Evolutionary conservation across 129 eudicot species (phyloP).

Genomic region (Centaurea solstitialis): DNA sequence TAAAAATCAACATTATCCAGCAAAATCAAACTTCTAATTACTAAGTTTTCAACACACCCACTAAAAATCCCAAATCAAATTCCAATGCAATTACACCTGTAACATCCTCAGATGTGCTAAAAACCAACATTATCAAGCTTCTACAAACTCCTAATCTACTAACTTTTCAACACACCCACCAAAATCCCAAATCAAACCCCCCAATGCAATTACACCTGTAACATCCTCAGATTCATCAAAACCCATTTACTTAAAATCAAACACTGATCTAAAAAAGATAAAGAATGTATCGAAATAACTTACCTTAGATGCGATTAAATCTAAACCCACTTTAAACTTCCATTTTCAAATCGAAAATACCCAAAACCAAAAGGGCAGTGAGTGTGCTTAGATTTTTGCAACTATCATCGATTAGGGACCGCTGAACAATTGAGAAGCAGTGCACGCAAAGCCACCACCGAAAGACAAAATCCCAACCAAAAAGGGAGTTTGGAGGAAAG

Average conservation of each 20-base stretch:
- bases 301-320: slow-evolving; percentile 32
- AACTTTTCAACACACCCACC: neutral
- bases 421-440: slow-evolving; percentile 21
- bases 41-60: neutral
- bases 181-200: slow-evolving; percentile 12
- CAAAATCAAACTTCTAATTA: neutral
- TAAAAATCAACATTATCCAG: neutral
- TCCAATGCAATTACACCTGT: slow-evolving; percentile 20
- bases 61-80: slow-evolving; percentile 13
- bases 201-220: slow-evolving; percentile 19
- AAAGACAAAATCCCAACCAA: slow-evolving; percentile 43
- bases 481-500: slow-evolving; percentile 32
- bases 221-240: neutral
- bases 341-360: slow-evolving; percentile 3
- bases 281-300: slow-evolving; percentile 22
- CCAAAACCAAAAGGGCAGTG: neutral
- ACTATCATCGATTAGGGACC: slow-evolving; percentile 8
- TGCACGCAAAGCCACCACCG: slow-evolving; percentile 54
- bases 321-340: slow-evolving; percentile 18
- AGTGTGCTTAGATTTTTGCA: slow-evolving; percentile 4
- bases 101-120: slow-evolving; percentile 3
- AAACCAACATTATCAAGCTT: neutral
- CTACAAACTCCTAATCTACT: neutral
- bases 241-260: slow-evolving; percentile 7
- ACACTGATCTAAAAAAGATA: slow-evolving; percentile 23